A percentile compares a stretch with the other conserved stretches of the same genome.
Evolutionary conservation across 2,329 filamentous ascomycete genomes (phyloP).

Genomic region (Trichoderma semiorbis): DNA sequence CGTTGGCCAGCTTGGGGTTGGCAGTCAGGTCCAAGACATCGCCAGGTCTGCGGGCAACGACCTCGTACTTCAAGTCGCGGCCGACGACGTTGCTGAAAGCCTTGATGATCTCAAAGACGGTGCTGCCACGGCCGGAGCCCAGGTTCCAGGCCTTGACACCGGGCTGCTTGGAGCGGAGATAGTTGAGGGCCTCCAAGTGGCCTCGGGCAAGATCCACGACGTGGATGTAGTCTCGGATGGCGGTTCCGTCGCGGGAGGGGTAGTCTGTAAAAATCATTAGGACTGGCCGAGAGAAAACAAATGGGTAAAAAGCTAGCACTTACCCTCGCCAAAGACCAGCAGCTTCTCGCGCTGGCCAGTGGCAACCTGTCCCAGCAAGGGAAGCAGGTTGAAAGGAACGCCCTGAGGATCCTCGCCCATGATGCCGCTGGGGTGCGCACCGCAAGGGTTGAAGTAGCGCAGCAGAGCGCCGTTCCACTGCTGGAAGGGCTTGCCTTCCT

Average conservation of each 20-base stretch:
- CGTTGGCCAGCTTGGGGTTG: slow-evolving; percentile 81
- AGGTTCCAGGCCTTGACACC: slow-evolving; percentile 96
- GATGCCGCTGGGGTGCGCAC: slow-evolving; percentile 88
- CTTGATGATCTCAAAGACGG: slow-evolving; percentile 95
- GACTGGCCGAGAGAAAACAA: not conserved
- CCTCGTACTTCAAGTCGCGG: slow-evolving; percentile 79
- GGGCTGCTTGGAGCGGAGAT: slow-evolving; percentile 77
- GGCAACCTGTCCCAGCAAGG: slow-evolving; percentile 90
- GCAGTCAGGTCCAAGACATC: slow-evolving; percentile 95
- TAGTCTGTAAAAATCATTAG: slow-evolving; percentile 63
- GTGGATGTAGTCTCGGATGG: slow-evolving; percentile 98
- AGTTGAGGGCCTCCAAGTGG: slow-evolving; percentile 84
- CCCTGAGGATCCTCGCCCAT: slow-evolving; percentile 98
- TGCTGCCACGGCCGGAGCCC: slow-evolving; percentile 90
- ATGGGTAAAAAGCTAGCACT: slow-evolving; percentile 30
- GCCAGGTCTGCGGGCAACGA: slow-evolving; percentile 75
- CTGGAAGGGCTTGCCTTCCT: slow-evolving; percentile 71
- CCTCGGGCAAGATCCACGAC: slow-evolving; percentile 84
- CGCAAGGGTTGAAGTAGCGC: slow-evolving; percentile 96
- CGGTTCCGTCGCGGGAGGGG: slow-evolving; percentile 81
- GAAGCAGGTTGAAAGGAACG: slow-evolving; percentile 91
- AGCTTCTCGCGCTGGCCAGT: slow-evolving; percentile 94
- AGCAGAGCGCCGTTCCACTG: slow-evolving; percentile 92
- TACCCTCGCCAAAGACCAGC: slow-evolving; percentile 89
- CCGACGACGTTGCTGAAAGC: slow-evolving; percentile 88